Conservation (phyloP, 2,329 filamentous ascomycete genomes). For the Colletotrichum melonis region DNA sequence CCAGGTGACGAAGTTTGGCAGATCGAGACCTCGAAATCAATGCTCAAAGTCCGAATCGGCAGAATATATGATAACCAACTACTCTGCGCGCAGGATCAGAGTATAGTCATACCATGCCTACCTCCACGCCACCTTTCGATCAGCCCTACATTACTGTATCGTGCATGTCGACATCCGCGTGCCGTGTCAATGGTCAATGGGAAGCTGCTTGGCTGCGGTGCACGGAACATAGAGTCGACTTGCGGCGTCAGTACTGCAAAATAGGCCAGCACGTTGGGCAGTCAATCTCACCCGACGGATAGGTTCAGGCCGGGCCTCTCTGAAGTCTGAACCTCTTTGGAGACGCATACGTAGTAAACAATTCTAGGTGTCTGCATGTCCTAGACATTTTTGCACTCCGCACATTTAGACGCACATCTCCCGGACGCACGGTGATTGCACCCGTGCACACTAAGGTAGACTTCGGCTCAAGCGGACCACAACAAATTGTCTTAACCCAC, state of each 20-base stretch:
- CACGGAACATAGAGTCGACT: neutral
- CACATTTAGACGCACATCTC: neutral
- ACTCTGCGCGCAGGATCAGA: neutral
- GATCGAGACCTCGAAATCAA: neutral
- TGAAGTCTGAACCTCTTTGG: neutral
- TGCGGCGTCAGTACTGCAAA: neutral
- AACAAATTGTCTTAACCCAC: constrained; percentile 1
- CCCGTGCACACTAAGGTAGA: neutral
- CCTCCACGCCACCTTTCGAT: neutral
- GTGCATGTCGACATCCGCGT: neutral
- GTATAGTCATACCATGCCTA: neutral
- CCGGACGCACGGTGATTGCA: neutral
- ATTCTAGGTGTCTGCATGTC: neutral
- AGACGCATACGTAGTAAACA: neutral
- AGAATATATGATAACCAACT: neutral
- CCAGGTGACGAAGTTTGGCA: neutral
- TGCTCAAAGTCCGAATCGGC: neutral
- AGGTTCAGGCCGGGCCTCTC: too few relatives aligned
- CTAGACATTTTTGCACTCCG: neutral
- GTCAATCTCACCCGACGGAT: neutral
- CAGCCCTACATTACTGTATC: neutral
- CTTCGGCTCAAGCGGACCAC: constrained; percentile 3
- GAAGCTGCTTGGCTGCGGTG: neutral
- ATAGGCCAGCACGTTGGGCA: neutral
- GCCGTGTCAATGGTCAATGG: neutral